Base-by-base conservation (phyloP, 345 rosid species). In the Corchorus olitorius region DNA sequence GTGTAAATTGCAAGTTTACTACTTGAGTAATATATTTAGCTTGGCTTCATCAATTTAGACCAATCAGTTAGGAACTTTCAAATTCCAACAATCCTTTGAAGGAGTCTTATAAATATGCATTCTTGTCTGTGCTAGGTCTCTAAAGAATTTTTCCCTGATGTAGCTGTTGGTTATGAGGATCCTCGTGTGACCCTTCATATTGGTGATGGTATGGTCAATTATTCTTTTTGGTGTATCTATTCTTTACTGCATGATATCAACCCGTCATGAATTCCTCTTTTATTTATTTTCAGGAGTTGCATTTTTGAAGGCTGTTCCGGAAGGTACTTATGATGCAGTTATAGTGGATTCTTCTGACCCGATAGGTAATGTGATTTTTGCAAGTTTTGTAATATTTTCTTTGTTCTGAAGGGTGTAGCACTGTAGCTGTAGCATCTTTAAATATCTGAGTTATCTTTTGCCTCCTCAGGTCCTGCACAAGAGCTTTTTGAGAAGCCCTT, bases 291-390 rank as follows among this genome's bases (percentile, higher is more conserved):
- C 80, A 95, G 98, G 98, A 55, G 98, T 93, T 82, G 98, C 93
- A 6, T 95, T 93, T 77, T 79, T 95, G 86, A 93, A 89, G 84
- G 90, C 84, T 59, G 94, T 84, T 59, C 81, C 90, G 56, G 90
- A 80, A 76, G 99, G 94, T 77, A 90, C 97, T 55, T 95, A 95
- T 74, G 99, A 95, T 81, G 99, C 97, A 19, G 62, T 95, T 75
- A 91, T 95, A 20, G 99, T 95, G 78, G 99, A 95, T 81, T 95
- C 99, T 6, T 95, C 99, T 0, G 98, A 95, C 65, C 99, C 99
- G 0, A 93, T 93, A 1, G 99, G 97, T 92, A 87, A 56, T 65
- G 19, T 56, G 34, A 37, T 60, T 11, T 52, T 62, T 48, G 16
- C 41, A 75, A 48, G 8, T 72, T 17, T 14, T 49, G 41, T 49